Evolutionary conservation across 1,284 basidiomycete species (phyloP).

Genomic region (Trametes hirsuta): DNA sequence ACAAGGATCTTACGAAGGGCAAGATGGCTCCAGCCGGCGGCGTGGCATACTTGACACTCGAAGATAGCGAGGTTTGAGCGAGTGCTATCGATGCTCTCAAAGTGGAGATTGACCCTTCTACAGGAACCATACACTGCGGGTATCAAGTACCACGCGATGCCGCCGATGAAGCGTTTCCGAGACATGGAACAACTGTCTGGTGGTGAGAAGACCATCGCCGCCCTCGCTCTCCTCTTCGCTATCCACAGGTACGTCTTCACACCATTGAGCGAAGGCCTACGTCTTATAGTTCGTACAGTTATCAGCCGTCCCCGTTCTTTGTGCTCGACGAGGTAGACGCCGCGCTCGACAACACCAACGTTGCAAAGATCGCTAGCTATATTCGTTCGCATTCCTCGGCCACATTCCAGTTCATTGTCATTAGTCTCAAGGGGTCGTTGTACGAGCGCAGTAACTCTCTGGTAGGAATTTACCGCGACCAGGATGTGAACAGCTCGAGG

Average conservation of each 20-base stretch:
- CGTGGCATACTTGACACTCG: conserved; percentile 93
- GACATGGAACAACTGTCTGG: conserved; percentile 99
- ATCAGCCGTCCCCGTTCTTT: conserved; percentile 98
- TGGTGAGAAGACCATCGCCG: conserved; percentile 98
- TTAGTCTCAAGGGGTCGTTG: conserved; percentile 89
- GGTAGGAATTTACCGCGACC: conserved; percentile 93
- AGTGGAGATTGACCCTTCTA: neutral
- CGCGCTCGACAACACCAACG: conserved; percentile 95
- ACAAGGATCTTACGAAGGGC: conserved; percentile 97
- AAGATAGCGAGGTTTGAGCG: conserved; percentile 84
- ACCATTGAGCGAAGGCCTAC: neutral
- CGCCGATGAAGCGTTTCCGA: conserved; percentile 98
- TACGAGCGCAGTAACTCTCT: conserved; percentile 92
- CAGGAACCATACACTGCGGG: conserved; percentile 96
- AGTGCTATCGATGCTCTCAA: neutral
- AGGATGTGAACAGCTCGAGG: conserved; percentile 89
- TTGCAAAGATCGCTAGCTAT: conserved; percentile 91
- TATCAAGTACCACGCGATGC: conserved; percentile 99
- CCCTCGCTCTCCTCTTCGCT: conserved; percentile 92
- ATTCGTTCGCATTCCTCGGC: conserved; percentile 81
- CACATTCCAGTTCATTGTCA: conserved; percentile 94
- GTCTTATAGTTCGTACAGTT: conserved; percentile 50
- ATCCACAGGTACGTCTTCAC: conserved; percentile 77
- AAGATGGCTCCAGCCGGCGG: conserved; percentile 93
- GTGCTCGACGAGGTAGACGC: conserved; percentile 99